These are phyloP conservation scores for Phaeosphaeria sp. DNA, from an alignment of 2,329 filamentous ascomycete genomes.

Conservation along the genomic window DNA sequence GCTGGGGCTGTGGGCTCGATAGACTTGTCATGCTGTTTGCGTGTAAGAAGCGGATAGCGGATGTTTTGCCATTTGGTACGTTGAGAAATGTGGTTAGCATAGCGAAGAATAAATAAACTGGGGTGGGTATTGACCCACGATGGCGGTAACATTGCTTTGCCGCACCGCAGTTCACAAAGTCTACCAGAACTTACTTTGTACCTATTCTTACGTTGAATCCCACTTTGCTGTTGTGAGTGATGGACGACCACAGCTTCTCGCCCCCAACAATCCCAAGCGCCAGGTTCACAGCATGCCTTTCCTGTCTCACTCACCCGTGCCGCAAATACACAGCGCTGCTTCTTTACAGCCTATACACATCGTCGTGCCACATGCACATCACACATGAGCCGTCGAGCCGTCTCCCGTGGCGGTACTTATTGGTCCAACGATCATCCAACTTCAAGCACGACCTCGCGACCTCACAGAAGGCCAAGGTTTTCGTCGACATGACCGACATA, in stretches of 20 bases:
- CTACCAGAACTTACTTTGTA: background rate
- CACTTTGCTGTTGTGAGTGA: background rate
- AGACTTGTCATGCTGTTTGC: conserved; percentile 90
- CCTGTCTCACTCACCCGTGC: conserved; percentile 1
- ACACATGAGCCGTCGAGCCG: background rate
- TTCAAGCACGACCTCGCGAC: background rate
- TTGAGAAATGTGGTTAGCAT: conserved; percentile 65
- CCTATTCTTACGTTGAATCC: background rate
- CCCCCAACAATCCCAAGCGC: conserved; percentile 1
- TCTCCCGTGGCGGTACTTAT: background rate
- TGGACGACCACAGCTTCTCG: background rate
- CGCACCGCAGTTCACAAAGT: background rate
- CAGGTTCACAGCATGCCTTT: background rate
- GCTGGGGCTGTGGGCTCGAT: conserved; percentile 95
- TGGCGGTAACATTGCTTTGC: background rate
- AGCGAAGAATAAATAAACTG: conserved; percentile 31
- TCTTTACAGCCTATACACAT: background rate
- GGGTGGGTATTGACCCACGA: background rate
- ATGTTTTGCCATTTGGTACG: conserved; percentile 88
- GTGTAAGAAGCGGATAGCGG: conserved; percentile 77
- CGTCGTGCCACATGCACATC: conserved; percentile 4
- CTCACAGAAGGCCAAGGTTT: background rate
- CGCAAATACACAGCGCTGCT: background rate
- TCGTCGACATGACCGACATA: background rate
- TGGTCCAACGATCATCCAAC: background rate